These are phyloP conservation scores for Dispira parvispora DNA, from an alignment of 192 early-diverging fungal genomes.

Conservation along the genomic window DNA sequence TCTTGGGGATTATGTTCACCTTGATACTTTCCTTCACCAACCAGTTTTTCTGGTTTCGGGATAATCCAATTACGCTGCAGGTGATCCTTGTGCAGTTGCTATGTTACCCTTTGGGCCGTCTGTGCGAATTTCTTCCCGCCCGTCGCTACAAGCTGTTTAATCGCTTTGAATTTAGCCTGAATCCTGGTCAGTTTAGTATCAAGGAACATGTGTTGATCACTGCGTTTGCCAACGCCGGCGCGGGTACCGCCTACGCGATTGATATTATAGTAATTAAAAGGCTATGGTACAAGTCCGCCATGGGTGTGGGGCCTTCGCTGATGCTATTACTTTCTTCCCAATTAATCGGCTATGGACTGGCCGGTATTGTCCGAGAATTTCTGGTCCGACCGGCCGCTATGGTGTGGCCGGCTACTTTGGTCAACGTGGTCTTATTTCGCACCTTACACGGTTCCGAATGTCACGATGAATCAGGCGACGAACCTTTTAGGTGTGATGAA, in stretches of 20 bases:
- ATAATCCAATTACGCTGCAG: constrained; percentile 52
- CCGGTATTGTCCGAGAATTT: constrained; percentile 54
- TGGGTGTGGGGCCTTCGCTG: constrained; percentile 43
- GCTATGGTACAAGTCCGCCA: constrained; percentile 46
- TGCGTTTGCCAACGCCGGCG: constrained; percentile 53
- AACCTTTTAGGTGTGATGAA: background rate
- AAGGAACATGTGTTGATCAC: constrained; percentile 81
- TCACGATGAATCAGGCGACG: too few species aligned
- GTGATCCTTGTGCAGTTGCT: constrained; percentile 59
- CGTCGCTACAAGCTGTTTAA: background rate
- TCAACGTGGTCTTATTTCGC: constrained; percentile 59
- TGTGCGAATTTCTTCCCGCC: background rate
- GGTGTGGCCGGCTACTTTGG: constrained; percentile 74
- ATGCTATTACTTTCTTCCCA: constrained; percentile 54
- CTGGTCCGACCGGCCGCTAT: constrained; percentile 75
- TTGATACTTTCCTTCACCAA: constrained; percentile 47
- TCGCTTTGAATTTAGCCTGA: constrained; percentile 36
- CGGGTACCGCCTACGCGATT: constrained; percentile 52
- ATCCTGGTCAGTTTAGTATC: constrained; percentile 74
- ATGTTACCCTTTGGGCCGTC: constrained; percentile 48
- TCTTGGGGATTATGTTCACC: constrained; percentile 54
- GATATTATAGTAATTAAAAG: constrained; percentile 54
- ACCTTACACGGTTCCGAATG: constrained; percentile 42
- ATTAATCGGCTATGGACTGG: constrained; percentile 46
- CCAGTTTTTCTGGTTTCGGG: constrained; percentile 77